Conservation (phyloP, 495 filamentous ascomycete genomes). For the Xylaria grammica region DNA sequence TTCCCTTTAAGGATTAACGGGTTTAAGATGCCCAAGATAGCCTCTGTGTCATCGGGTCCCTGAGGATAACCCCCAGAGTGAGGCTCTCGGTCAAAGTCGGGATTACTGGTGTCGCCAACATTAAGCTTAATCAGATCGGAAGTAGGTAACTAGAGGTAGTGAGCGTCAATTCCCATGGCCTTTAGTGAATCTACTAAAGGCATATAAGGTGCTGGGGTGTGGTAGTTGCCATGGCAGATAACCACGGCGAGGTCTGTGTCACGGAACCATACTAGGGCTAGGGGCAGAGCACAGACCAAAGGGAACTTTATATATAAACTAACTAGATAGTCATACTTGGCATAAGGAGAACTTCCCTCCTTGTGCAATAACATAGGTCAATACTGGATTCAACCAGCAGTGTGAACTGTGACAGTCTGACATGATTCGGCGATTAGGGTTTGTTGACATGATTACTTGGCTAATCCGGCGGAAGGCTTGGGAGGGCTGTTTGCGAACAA, state of each 20-base stretch:
- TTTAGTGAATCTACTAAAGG: conserved; percentile 36
- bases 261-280: no score
- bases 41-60: conserved; percentile 18
- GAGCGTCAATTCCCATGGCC: conserved; percentile 32
- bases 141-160: conserved; percentile 46
- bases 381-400: no score
- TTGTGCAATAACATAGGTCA: no score
- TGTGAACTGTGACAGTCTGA: not conserved
- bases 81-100: conserved; percentile 38
- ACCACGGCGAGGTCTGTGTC: conserved; percentile 29
- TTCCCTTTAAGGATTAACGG: conserved; percentile 33
- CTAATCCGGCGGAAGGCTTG: not conserved
- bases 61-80: conserved; percentile 38
- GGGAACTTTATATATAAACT: no score
- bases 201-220: conserved; percentile 40
- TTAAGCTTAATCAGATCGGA: conserved; percentile 38
- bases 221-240: conserved; percentile 45
- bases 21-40: conserved; percentile 27
- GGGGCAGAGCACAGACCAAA: no score
- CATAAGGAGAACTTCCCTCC: no score
- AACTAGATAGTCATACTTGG: no score
- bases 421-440: not conserved
- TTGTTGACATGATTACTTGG: not conserved
- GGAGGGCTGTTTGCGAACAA: no score
- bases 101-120: conserved; percentile 37